Evolutionary conservation across 306 rosid species (phyloP).

Genomic region (Cicer chorassanicum): DNA sequence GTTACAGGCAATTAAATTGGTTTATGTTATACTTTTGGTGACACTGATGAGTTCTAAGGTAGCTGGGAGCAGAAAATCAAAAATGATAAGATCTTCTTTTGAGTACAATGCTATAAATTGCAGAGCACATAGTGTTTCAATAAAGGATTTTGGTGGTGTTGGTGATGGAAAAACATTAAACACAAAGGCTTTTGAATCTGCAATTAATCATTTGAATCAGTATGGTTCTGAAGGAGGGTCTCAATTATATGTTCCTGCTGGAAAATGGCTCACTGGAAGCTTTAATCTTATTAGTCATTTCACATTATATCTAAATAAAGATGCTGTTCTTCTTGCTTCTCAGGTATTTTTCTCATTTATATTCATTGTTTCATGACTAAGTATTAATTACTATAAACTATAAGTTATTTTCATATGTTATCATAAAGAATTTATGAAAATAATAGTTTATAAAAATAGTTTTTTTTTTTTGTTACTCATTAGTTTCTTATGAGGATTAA

Average conservation of each 20-base stretch:
- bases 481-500: not conserved
- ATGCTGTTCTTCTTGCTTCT: slow-evolving; percentile 80
- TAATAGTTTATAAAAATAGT: not conserved
- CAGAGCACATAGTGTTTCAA: slow-evolving; percentile 70
- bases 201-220: slow-evolving; percentile 59
- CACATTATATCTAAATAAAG: slow-evolving; percentile 63
- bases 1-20: slow-evolving; percentile 44
- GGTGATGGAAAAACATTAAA: slow-evolving; percentile 79
- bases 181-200: slow-evolving; percentile 70
- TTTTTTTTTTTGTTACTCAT: not conserved
- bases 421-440: too few species aligned
- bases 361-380: slow-evolving; percentile 8
- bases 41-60: slow-evolving; percentile 48
- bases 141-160: slow-evolving; percentile 77
- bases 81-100: slow-evolving; percentile 38
- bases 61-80: slow-evolving; percentile 55
- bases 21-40: slow-evolving; percentile 47
- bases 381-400: not conserved
- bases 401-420: too few species aligned
- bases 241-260: slow-evolving; percentile 73
- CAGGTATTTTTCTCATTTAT: slow-evolving; percentile 54
- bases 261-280: slow-evolving; percentile 87
- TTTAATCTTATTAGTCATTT: slow-evolving; percentile 77
- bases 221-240: slow-evolving; percentile 65
- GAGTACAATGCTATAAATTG: slow-evolving; percentile 71